A percentile compares a stretch with the other conserved stretches of the same genome.
These are phyloP conservation scores for Neurospora intermedia DNA, from an alignment of 495 filamentous ascomycete genomes.

Conservation along the genomic window DNA sequence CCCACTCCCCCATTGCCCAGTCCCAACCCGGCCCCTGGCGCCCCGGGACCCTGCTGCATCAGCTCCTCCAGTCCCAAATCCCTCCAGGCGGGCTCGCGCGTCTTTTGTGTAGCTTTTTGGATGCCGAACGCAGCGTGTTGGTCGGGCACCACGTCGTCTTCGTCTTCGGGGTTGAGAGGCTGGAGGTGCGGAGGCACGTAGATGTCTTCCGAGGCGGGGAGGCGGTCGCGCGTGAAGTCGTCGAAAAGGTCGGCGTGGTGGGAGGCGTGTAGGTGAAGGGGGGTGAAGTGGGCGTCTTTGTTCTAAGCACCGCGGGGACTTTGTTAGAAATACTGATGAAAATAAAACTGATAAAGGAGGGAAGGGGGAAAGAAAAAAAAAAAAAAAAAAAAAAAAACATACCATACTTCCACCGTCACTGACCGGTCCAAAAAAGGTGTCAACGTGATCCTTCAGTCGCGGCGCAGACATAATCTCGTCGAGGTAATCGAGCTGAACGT, in stretches of 20 bases:
- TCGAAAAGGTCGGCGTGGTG: constrained; percentile 86
- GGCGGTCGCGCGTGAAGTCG: constrained; percentile 63
- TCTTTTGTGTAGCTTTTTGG: constrained; percentile 65
- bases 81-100: constrained; percentile 68
- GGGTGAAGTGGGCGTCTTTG: constrained; percentile 80
- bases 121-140: constrained; percentile 98
- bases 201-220: constrained; percentile 60
- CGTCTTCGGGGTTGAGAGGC: constrained; percentile 91
- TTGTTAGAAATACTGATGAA: no score
- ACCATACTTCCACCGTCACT: neutral
- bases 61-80: constrained; percentile 71
- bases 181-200: constrained; percentile 83
- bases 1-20: neutral
- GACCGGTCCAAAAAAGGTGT: neutral
- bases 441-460: neutral
- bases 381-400: neutral
- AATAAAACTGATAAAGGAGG: no score
- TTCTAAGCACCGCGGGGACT: constrained; percentile 22
- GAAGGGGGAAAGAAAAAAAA: no score
- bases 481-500: neutral
- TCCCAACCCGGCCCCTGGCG: constrained; percentile 6
- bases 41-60: constrained; percentile 46
- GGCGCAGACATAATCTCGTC: neutral
- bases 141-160: constrained; percentile 95
- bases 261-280: constrained; percentile 75